Percentiles rank a stretch among this genome's conserved stretches.
These are phyloP conservation scores for Stephanodiscus minutulus DNA, from an alignment of 108 stramenopile species.

Conservation along the genomic window DNA sequence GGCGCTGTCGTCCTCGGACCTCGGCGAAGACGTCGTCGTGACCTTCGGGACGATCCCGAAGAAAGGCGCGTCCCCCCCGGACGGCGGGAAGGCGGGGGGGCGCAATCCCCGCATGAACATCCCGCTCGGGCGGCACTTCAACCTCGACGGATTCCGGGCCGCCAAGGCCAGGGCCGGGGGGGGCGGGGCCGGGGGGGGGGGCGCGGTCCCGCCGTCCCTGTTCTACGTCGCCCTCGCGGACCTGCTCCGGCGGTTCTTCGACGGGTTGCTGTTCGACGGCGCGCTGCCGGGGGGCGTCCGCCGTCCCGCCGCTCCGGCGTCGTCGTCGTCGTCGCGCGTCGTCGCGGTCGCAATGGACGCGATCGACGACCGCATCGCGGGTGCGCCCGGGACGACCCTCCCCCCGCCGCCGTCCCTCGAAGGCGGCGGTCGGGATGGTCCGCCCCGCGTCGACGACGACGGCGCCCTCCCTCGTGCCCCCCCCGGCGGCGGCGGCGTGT, in stretches of 20 bases:
- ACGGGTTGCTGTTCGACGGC: constrained; percentile 36
- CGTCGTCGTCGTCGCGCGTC: constrained; percentile 38
- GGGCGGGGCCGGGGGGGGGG: neutral
- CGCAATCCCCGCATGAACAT: constrained; percentile 34
- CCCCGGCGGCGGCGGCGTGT: neutral
- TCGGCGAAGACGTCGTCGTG: constrained; percentile 14
- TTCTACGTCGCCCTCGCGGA: constrained; percentile 67
- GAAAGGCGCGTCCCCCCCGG: too few relatives aligned
- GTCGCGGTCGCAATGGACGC: too few relatives aligned
- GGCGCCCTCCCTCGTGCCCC: constrained; percentile 11
- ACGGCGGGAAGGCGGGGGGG: constrained; percentile 3
- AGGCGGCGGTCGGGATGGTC: neutral
- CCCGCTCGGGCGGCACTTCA: constrained; percentile 60
- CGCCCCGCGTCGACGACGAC: neutral
- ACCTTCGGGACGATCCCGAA: constrained; percentile 29
- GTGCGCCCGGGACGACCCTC: too few relatives aligned
- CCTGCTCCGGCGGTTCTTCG: constrained; percentile 56
- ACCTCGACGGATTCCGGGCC: constrained; percentile 63
- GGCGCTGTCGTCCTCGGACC: constrained; percentile 1
- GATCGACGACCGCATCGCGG: too few relatives aligned
- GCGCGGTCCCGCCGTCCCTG: constrained; percentile 51
- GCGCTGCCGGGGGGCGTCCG: too few relatives aligned
- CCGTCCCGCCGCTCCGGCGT: too few relatives aligned
- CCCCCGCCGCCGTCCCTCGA: neutral
- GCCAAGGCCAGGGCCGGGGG: constrained; percentile 33